Base-by-base conservation (phyloP, 2,329 filamentous ascomycete genomes). In the Cryphonectria parasitica region DNA sequence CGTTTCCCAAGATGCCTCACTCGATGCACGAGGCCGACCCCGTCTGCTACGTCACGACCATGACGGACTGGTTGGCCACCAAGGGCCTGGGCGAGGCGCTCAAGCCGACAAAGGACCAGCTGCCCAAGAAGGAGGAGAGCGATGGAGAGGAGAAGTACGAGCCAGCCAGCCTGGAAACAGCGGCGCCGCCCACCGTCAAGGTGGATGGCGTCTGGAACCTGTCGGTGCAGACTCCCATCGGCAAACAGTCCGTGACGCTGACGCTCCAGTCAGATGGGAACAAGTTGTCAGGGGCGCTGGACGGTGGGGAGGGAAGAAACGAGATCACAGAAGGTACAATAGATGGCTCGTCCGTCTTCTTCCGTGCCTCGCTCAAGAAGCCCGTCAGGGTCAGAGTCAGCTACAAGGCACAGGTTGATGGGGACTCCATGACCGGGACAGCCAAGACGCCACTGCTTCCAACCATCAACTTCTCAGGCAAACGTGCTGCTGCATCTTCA, bases 11-110 rank as follows among this genome's bases (percentile, higher is more conserved):
- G 56, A 71, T 67, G 69, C 66, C 71, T 22, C 73, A 74, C 67
- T 67, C 65, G 39, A 73, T 74, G 73, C 73, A 74, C 56, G 54
- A 28, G 17, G 56, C 67, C 45, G 73, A 74, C 52, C 71, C 71
- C 11, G 45, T 68, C 15, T 70, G 69, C 25, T 73, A 72, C 64
- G 73, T 74, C 41, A 63, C 64, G 1, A 56, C 71, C 3, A 61
- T 73, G 22, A 73, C 73, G 0, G 63, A 31, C 8, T 74, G 73
- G 73, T 22, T 74, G n/a, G 71, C 64, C 13, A 66, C 60, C 13
- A 60, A 41, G 19, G 73, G 69, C 2, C 49, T 73, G 15, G 71
- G 71, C 1, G 63, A 63, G 61, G 71, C 68, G 6, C 43, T 73
- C 31, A 67, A 43, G 22, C 66, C 69, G 11, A 69, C 49, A 5